Base-by-base conservation (phyloP, 2,329 filamentous ascomycete genomes). In the Fusarium euwallaceae region DNA sequence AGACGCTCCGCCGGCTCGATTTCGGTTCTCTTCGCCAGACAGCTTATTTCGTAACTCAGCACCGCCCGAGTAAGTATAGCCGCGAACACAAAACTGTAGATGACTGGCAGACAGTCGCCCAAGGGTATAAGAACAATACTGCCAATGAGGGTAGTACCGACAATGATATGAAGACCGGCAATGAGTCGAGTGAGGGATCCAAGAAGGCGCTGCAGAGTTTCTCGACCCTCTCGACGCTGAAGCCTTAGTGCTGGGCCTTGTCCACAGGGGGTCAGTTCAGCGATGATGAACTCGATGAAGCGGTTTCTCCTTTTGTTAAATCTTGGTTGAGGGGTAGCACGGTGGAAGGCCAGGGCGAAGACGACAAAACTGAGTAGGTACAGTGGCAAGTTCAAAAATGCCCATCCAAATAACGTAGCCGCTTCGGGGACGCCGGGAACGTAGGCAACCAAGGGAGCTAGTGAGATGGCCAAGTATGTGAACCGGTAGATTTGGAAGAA, bases 331-430 rank as follows among this genome's bases (percentile, higher is more conserved):
- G 61, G 48, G 27, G 37, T 53, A 17, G 39, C 43, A 8, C 45
- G 56, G n/a, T 41, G 61, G 34, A 69, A 71, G 56, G 55, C 61
- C 22, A 69, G 43, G 29, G 69, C 34, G 27, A 69, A 71, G 45
- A 71, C 69, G 34, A n/a, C 51, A 56, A 71, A 71, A 29, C 69
- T 69, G 41, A 71, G 56, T n/a, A 71, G 56, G 20, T 71, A 36
- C 8, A 71, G 36, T 6, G 69, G 69, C 32, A 71, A 8, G 61
- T 69, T 71, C 32, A 71, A 20, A 55, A 59, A 43, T 29, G 48
- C 69, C 69, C 69, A 71, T 37, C 69, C 69, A 53, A 71, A 69
- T 20, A 71, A 32, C n/a, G 61, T 71, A 39, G 69, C 61, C n/a
- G 69, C 37, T 56, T 71, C 69, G 12, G 69, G 69, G 27, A 71